These are phyloP conservation scores for Boletus coccyginus DNA, from an alignment of 768 basidiomycete species.

Conservation along the genomic window DNA sequence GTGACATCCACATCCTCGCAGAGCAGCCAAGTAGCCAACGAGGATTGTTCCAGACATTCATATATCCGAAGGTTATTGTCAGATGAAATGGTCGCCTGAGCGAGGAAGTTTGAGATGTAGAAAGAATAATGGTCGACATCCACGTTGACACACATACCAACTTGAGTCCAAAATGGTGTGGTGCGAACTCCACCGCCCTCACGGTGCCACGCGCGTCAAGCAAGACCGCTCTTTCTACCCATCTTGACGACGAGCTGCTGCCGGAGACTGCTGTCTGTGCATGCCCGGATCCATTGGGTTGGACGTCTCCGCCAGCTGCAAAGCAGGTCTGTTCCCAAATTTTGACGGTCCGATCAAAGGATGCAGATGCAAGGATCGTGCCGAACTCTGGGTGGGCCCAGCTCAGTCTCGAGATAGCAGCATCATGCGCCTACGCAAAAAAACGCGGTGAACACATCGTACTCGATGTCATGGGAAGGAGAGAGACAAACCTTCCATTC, in stretches of 20 bases:
- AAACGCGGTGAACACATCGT: not conserved
- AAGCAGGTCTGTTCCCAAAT: constrained; percentile 76
- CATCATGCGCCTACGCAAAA: constrained; percentile 83
- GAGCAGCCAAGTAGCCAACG: constrained; percentile 71
- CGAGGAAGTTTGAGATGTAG: no score
- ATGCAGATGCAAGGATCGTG: constrained; percentile 78
- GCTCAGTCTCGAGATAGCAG: constrained; percentile 74
- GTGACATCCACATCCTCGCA: constrained; percentile 75
- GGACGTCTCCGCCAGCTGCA: constrained; percentile 26
- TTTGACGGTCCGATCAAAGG: constrained; percentile 89
- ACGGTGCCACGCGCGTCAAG: constrained; percentile 86
- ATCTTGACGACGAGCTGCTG: constrained; percentile 43
- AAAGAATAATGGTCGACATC: no score
- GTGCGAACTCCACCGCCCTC: constrained; percentile 82
- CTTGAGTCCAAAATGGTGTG: constrained; percentile 84
- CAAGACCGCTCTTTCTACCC: constrained; percentile 73
- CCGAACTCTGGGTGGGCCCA: constrained; percentile 97
- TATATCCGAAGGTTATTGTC: constrained; percentile 89
- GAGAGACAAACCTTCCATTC: constrained; percentile 90
- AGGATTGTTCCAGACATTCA: constrained; percentile 79
- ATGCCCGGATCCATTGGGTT: constrained; percentile 23
- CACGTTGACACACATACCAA: no score
- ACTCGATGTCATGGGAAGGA: not conserved
- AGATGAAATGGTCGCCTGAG: constrained; percentile 81
- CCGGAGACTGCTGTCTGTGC: constrained; percentile 8